A percentile compares a stretch with the other conserved stretches of the same genome.
Conservation (phyloP, 2,329 filamentous ascomycete species). For the Xylariomycetidae sp. region DNA sequence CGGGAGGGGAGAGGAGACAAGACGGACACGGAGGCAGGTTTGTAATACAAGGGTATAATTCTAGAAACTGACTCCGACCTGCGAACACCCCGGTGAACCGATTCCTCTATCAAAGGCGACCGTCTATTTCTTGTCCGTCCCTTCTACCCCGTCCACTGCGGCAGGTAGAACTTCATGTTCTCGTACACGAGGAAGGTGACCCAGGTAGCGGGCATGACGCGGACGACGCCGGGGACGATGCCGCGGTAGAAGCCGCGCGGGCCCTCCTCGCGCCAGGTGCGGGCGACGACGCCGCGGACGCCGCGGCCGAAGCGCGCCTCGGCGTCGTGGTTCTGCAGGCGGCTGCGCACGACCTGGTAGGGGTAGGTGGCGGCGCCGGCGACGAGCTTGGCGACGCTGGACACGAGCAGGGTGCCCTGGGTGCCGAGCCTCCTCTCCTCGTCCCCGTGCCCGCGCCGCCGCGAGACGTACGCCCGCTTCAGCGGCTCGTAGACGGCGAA, state of each 20-base stretch:
- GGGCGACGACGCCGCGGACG: constrained; percentile 60
- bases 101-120: too few relatives aligned
- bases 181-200: constrained; percentile 97
- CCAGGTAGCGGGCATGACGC: constrained; percentile 91
- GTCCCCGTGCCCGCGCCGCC: constrained; percentile 19
- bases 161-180: constrained; percentile 73
- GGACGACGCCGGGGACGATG: constrained; percentile 77
- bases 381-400: constrained; percentile 75
- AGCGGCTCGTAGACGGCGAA: constrained; percentile 87
- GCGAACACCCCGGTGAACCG: too few relatives aligned
- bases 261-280: constrained; percentile 77
- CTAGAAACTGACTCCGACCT: too few relatives aligned
- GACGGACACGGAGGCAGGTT: too few relatives aligned
- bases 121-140: constrained; percentile 4
- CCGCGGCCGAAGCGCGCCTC: constrained; percentile 67
- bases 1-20: too few relatives aligned
- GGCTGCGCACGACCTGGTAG: constrained; percentile 84
- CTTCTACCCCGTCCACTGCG: constrained; percentile 35
- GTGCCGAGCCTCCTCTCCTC: constrained; percentile 33
- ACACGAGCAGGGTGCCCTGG: constrained; percentile 73
- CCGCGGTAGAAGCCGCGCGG: constrained; percentile 85
- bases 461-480: constrained; percentile 50
- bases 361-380: constrained; percentile 90
- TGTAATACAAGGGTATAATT: too few relatives aligned
- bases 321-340: constrained; percentile 85